Evolutionary conservation across 768 basidiomycete species (phyloP).

Genomic region (Kwoniella botswanensis): DNA sequence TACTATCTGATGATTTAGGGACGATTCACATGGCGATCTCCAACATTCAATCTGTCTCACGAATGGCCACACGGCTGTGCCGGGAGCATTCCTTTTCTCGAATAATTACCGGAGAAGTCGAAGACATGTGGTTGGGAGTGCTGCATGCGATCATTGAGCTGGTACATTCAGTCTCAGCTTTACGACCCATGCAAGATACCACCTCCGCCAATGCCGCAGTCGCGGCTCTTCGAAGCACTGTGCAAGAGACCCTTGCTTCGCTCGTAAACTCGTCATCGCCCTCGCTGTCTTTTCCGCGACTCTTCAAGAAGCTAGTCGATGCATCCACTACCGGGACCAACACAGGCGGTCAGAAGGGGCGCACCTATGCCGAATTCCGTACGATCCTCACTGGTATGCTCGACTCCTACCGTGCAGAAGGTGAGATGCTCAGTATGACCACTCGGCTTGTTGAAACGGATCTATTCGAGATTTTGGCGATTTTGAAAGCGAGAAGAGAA

Average conservation of each 20-base stretch:
- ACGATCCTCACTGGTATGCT: conserved; percentile 92
- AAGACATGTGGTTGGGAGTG: conserved; percentile 89
- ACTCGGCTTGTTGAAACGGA: conserved; percentile 81
- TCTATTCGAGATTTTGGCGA: conserved; percentile 73
- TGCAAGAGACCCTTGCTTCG: conserved; percentile 81
- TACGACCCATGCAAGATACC: conserved; percentile 3
- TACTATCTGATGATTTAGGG: conserved; percentile 25
- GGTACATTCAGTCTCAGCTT: conserved; percentile 68
- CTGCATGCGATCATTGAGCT: conserved; percentile 79
- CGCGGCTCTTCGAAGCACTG: conserved; percentile 69
- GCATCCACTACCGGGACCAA: conserved; percentile 63
- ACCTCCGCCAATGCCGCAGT: conserved; percentile 56
- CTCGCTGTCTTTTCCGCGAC: conserved; percentile 82
- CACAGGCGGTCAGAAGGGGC: conserved; percentile 17
- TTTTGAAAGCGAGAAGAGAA: conserved; percentile 58
- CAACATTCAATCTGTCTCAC: conserved; percentile 66
- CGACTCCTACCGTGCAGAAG: conserved; percentile 89
- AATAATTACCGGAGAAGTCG: conserved; percentile 57
- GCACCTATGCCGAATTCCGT: conserved; percentile 82
- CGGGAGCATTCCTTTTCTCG: conserved; percentile 62
- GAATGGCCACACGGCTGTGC: conserved; percentile 72
- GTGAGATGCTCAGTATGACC: conserved; percentile 84
- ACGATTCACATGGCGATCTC: conserved; percentile 27
- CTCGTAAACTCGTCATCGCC: conserved; percentile 82
- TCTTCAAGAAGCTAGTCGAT: conserved; percentile 91